Percentiles rank a stretch among this genome's conserved stretches.
Conservation (phyloP, 805 yeast species). For the Sungouiella thailandica region DNA sequence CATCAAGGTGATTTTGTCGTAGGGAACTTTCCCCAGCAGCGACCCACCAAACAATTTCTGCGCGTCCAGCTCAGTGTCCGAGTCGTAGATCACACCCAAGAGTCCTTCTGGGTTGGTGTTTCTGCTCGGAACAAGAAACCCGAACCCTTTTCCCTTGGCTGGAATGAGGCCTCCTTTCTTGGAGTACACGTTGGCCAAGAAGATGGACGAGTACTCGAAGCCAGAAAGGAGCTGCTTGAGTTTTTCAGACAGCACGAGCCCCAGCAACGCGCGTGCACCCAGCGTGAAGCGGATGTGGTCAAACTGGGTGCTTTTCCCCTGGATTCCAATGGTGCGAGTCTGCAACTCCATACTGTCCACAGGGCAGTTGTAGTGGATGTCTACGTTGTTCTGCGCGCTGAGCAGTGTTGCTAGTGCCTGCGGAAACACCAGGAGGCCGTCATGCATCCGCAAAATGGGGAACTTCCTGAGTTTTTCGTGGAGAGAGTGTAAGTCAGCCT, state of each 20-base stretch:
- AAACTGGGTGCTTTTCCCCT: constrained; percentile 15
- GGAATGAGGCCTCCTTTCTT: constrained; percentile 33
- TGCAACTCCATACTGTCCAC: constrained; percentile 18
- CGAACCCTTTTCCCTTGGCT: constrained; percentile 61
- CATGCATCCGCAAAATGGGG: constrained; percentile 57
- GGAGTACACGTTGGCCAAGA: constrained; percentile 65
- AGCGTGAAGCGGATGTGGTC: constrained; percentile 62
- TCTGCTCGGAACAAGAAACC: constrained; percentile 70
- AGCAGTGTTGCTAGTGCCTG: constrained; percentile 36
- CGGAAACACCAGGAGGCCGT: constrained; percentile 57
- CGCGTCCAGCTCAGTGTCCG: constrained; percentile 64
- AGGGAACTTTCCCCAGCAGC: constrained; percentile 23
- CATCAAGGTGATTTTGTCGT: constrained; percentile 82
- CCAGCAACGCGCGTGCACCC: constrained; percentile 29
- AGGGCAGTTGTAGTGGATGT: constrained; percentile 25
- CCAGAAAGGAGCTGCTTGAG: constrained; percentile 7
- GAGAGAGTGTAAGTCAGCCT: constrained; percentile 33
- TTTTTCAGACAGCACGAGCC: background rate
- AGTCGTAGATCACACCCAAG: constrained; percentile 87
- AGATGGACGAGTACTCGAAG: constrained; percentile 44
- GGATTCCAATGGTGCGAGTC: constrained; percentile 8
- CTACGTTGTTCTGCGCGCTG: constrained; percentile 34
- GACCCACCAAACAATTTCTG: constrained; percentile 13
- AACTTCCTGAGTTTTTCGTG: constrained; percentile 39
- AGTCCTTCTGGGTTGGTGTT: constrained; percentile 49